phyloP scores from a whole-genome alignment of 1,139 yeast genomes.

The Taiozyma sp. region DNA sequence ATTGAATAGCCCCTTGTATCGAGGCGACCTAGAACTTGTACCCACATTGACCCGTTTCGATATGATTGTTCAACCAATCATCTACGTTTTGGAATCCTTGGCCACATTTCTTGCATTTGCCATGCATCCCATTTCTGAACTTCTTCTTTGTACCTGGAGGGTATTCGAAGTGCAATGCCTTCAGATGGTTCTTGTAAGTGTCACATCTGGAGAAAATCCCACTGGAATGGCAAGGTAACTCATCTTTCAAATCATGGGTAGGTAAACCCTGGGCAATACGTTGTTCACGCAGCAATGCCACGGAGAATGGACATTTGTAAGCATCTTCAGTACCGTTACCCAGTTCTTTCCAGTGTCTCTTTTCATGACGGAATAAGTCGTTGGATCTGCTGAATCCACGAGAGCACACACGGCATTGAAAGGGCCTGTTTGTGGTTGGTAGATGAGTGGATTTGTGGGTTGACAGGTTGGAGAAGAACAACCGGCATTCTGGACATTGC shows the following conservation, averaged over 20 bases:
- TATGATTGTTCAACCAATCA: slow-evolving; percentile 72
- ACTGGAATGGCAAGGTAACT: slow-evolving; percentile 58
- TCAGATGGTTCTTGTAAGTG: slow-evolving; percentile 85
- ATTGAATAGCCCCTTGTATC: neutral
- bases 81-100: slow-evolving; percentile 62
- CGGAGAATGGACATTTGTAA: slow-evolving; percentile 41
- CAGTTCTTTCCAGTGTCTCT: slow-evolving; percentile 68
- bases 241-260: slow-evolving; percentile 1
- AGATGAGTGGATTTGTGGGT: slow-evolving; percentile 84
- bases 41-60: slow-evolving; percentile 51
- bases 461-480: slow-evolving; percentile 73
- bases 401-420: slow-evolving; percentile 68
- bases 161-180: slow-evolving; percentile 85
- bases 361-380: slow-evolving; percentile 78
- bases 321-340: slow-evolving; percentile 32
- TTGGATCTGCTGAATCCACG: slow-evolving; percentile 89
- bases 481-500: slow-evolving; percentile 79
- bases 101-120: slow-evolving; percentile 77
- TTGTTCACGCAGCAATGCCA: slow-evolving; percentile 6
- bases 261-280: neutral
- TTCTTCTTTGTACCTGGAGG: slow-evolving; percentile 84
- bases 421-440: slow-evolving; percentile 71
- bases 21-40: neutral
- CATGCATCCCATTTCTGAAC: slow-evolving; percentile 63
- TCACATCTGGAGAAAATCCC: slow-evolving; percentile 89